phyloP scores from a whole-genome alignment of 768 basidiomycete species.

The Russula brevipes region DNA sequence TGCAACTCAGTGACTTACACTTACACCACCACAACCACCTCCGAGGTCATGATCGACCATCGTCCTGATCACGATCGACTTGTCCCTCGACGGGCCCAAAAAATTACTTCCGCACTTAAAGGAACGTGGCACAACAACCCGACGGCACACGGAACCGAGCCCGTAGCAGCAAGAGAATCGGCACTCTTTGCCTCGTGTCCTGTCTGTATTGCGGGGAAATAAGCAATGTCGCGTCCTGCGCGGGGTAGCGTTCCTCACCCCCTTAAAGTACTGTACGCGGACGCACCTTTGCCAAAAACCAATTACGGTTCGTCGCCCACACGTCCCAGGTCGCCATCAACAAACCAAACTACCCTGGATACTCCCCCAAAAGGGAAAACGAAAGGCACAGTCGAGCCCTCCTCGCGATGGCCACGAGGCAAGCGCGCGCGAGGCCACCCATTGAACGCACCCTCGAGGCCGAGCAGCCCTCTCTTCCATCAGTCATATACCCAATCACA shows the following conservation, averaged over 20 bases:
- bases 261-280: not conserved
- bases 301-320: slow-evolving; percentile 27
- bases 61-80: slow-evolving; percentile 11
- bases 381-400: too few relatives aligned
- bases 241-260: not conserved
- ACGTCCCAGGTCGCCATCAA: slow-evolving; percentile 34
- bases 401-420: too few relatives aligned
- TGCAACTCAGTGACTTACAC: too few relatives aligned
- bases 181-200: not conserved
- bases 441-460: slow-evolving; percentile 26
- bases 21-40: too few relatives aligned
- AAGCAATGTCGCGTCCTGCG: not conserved
- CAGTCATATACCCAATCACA: slow-evolving; percentile 38
- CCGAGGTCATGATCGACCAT: not conserved
- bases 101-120: not conserved
- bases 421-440: too few relatives aligned
- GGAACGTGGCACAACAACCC: too few relatives aligned
- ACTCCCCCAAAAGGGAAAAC: too few relatives aligned
- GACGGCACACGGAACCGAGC: not conserved
- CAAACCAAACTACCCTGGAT: slow-evolving; percentile 28
- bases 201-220: slow-evolving; percentile 9
- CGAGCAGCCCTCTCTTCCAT: slow-evolving; percentile 36
- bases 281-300: not conserved
- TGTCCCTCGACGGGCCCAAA: not conserved
- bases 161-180: not conserved